A percentile compares a stretch with the other conserved stretches of the same genome.
These are phyloP conservation scores for Corchorus olitorius DNA, from an alignment of 345 rosid genomes.

Conservation along the genomic window DNA sequence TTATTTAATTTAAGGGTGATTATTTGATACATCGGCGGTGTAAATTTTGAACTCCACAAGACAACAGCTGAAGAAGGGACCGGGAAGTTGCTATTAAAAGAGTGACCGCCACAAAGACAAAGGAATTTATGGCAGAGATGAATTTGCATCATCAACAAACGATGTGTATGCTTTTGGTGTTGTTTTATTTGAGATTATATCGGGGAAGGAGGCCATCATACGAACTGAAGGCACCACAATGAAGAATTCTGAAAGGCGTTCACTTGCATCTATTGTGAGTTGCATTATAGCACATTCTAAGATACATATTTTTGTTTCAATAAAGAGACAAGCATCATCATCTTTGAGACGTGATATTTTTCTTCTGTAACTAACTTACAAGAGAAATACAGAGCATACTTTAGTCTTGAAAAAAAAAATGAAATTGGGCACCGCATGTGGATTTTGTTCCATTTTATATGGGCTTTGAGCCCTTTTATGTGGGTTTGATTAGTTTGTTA, in stretches of 20 bases:
- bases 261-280: constrained; percentile 83
- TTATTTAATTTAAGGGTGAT: too few relatives aligned
- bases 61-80: too few relatives aligned
- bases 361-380: not conserved
- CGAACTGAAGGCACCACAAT: constrained; percentile 56
- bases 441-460: too few relatives aligned
- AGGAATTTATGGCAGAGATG: constrained; percentile 95
- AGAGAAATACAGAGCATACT: too few relatives aligned
- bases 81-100: constrained; percentile 94
- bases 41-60: too few relatives aligned
- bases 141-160: constrained; percentile 81
- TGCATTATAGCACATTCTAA: constrained; percentile 15
- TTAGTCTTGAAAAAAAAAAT: too few relatives aligned
- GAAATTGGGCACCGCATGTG: too few relatives aligned
- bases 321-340: not conserved
- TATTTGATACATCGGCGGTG: too few relatives aligned
- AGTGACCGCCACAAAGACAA: constrained; percentile 91
- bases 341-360: not conserved
- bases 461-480: too few relatives aligned
- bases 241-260: constrained; percentile 81
- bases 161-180: constrained; percentile 98
- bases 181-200: constrained; percentile 83
- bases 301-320: constrained; percentile 7
- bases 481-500: too few relatives aligned
- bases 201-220: constrained; percentile 88